Evolutionary conservation across 257 asterid species (phyloP).

Genomic region (Scutellaria barbata): DNA sequence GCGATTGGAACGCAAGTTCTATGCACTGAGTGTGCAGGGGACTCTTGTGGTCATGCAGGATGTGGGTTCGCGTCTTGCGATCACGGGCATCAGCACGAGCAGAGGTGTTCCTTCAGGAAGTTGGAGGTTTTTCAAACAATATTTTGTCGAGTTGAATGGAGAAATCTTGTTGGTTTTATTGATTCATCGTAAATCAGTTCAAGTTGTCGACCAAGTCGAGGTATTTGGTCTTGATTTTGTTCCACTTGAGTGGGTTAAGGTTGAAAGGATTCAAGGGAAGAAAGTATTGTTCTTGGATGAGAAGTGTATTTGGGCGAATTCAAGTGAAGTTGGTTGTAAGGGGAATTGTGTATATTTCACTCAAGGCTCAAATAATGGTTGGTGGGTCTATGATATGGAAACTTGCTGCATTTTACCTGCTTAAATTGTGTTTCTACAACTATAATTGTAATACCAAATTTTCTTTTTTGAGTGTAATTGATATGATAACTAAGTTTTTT

Average conservation of each 20-base stretch:
- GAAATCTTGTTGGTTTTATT: background rate
- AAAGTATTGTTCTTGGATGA: constrained; percentile 34
- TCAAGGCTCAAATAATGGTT: constrained; percentile 12
- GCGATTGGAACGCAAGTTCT: constrained; percentile 31
- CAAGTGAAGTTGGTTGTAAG: constrained; percentile 43
- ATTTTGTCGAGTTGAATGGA: constrained; percentile 35
- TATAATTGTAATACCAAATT: too few relatives aligned
- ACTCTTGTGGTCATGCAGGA: constrained; percentile 39
- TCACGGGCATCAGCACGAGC: constrained; percentile 28
- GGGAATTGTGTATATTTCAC: constrained; percentile 42
- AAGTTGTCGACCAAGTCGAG: background rate
- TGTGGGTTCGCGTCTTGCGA: constrained; percentile 8
- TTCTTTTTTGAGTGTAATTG: too few relatives aligned
- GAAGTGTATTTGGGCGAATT: constrained; percentile 31
- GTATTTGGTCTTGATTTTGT: background rate
- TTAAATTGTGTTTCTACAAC: too few relatives aligned
- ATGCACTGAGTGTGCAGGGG: constrained; percentile 45
- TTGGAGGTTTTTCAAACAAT: constrained; percentile 37
- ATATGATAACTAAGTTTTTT: too few relatives aligned
- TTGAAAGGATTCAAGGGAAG: constrained; percentile 36
- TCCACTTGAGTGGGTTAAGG: constrained; percentile 15
- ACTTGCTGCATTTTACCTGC: constrained; percentile 29
- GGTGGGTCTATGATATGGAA: constrained; percentile 44
- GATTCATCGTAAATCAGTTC: background rate
- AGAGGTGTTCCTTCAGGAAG: constrained; percentile 36